Percentiles rank a stretch among this genome's conserved stretches.
phyloP scores from a whole-genome alignment of 176 grass and related monocot species.

The Raddia guianensis region DNA sequence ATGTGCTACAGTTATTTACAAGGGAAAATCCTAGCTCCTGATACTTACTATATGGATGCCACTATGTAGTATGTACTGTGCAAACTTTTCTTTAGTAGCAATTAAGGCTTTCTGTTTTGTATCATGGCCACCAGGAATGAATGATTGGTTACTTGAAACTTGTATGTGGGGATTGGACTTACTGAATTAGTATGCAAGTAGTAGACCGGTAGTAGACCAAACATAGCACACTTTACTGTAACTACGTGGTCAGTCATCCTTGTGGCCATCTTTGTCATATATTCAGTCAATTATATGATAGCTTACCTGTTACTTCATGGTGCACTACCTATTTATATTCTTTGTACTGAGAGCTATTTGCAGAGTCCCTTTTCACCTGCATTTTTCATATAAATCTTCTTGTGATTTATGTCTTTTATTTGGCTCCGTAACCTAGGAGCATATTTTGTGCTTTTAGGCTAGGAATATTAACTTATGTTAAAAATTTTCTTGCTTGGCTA shows the following conservation, averaged over 20 bases:
- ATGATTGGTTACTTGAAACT: neutral
- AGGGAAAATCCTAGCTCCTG: neutral
- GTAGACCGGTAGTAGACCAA: neutral
- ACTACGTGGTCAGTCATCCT: neutral
- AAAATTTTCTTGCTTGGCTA: neutral
- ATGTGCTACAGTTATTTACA: neutral
- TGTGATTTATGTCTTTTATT: neutral
- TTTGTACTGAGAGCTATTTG: neutral
- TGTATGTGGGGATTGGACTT: neutral
- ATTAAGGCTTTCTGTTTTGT: slow-evolving; percentile 6
- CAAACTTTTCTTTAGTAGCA: neutral
- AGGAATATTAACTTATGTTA: neutral
- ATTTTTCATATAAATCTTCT: neutral
- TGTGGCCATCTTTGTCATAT: neutral
- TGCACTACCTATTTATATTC: neutral
- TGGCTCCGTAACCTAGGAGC: neutral
- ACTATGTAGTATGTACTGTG: neutral
- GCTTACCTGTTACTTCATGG: neutral
- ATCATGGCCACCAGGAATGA: neutral
- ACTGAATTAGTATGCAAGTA: too few species aligned
- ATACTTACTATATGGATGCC: neutral
- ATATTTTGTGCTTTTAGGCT: neutral
- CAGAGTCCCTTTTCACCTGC: neutral
- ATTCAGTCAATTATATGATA: neutral
- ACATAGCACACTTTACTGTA: neutral